phyloP scores from a whole-genome alignment of 305 asterid species.

The Stenogyne calaminthoides region DNA sequence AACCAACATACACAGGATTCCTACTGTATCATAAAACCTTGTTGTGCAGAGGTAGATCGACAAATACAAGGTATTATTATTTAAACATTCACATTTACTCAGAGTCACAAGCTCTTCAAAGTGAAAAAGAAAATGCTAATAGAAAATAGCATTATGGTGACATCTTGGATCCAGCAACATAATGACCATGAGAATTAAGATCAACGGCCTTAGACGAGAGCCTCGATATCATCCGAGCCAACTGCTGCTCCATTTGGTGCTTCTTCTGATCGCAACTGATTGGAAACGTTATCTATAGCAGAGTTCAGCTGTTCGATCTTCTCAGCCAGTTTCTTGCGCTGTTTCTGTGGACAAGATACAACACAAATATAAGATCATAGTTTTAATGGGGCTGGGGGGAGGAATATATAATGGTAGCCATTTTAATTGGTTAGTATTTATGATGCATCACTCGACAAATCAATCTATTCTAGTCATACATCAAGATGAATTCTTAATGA shows the following conservation, averaged over 20 bases:
- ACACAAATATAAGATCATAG: neutral
- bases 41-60: neutral
- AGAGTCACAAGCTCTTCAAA: neutral
- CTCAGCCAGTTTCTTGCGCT: constrained; percentile 78
- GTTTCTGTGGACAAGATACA: constrained; percentile 50
- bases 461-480: neutral
- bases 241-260: constrained; percentile 63
- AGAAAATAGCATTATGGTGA: constrained; percentile 3
- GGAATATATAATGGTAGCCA: constrained; percentile 1
- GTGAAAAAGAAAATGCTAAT: neutral
- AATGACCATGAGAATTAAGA: constrained; percentile 9
- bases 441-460: constrained; percentile 9
- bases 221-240: constrained; percentile 68
- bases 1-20: neutral
- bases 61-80: neutral
- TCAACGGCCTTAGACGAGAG: constrained; percentile 43
- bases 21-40: neutral
- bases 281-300: constrained; percentile 78
- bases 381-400: neutral
- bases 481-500: neutral
- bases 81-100: neutral
- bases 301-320: constrained; percentile 81
- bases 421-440: neutral
- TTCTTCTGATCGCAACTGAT: constrained; percentile 60
- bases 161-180: neutral